These are phyloP conservation scores for Sclerotinia nivalis DNA, from an alignment of 2,329 filamentous ascomycete genomes.

Conservation along the genomic window DNA sequence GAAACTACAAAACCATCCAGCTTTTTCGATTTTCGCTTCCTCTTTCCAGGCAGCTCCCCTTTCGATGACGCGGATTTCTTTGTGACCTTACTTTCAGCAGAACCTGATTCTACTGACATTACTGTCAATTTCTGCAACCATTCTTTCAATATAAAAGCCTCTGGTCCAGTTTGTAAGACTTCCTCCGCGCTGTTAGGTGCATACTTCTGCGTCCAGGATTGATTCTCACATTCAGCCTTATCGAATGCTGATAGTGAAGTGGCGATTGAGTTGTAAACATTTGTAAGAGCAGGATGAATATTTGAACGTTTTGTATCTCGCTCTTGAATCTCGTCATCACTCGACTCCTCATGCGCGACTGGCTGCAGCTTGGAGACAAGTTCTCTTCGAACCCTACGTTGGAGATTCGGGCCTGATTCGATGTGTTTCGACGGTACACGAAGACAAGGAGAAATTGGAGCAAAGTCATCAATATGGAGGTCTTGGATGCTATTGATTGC, in stretches of 20 bases:
- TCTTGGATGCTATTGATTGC: conserved; percentile 31
- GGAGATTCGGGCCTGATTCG: conserved; percentile 58
- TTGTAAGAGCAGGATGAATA: conserved; percentile 58
- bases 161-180: conserved; percentile 72
- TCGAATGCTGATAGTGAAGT: conserved; percentile 77
- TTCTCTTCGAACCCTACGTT: conserved; percentile 50
- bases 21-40: conserved; percentile 65
- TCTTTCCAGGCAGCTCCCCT: conserved; percentile 53
- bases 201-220: conserved; percentile 83
- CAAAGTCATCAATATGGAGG: conserved; percentile 40
- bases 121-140: conserved; percentile 81
- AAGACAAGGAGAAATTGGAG: conserved; percentile 50
- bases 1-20: conserved; percentile 79
- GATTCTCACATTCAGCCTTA: conserved; percentile 69
- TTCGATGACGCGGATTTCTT: conserved; percentile 33
- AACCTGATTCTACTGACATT: conserved; percentile 68
- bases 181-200: conserved; percentile 67
- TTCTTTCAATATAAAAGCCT: conserved; percentile 70
- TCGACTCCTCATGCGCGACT: conserved; percentile 31
- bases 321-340: conserved; percentile 44
- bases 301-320: conserved; percentile 29
- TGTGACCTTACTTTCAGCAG: conserved; percentile 35
- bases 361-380: conserved; percentile 41
- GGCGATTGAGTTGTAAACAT: conserved; percentile 61
- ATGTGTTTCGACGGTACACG: conserved; percentile 58